Evolutionary conservation across 2,329 filamentous ascomycete genomes (phyloP), one percentile per base, ranked within the genome.

Genomic region (Furcasterigmium furcatum): DNA sequence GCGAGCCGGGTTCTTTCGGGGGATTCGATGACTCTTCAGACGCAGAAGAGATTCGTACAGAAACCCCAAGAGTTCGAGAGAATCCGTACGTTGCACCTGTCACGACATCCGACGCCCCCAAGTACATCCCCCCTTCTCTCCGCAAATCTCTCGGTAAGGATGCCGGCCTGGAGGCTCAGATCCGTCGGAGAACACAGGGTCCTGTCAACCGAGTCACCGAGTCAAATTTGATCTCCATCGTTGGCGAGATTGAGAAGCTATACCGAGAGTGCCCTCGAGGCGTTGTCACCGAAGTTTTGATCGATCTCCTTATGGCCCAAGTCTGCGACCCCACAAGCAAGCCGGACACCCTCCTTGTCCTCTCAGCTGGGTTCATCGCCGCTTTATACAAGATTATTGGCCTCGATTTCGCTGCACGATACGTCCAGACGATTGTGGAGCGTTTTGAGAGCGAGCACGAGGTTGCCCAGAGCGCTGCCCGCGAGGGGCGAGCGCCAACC

Each of bases 191-290:
- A 58, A 76, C 89, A 0, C 91, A 97, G 62, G 92, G 94, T 59
- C 77, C 94, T 16, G 78, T 99, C 60, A 99, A 99, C 65, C 86
- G 92, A 60, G 75, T 99, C 25, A 96, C 94, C 0, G 92, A 97
- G 60, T 84, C 90, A 30, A 97, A 94, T 56, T 74, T 99, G 51
- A 66, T 95, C 6, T 87, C 88, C 2, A 95, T 97, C 44, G 71
- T 96, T 4, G 79, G 80, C 36, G 87, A 95, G 16, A 76, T 96
- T 25, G 90, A 95, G 59, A 82, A 85, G 49, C 71, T 97, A 2
- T 99, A 97, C 61, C 80, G 85, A 45, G 83, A 85, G 35, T 83
- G 95, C 55, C 85, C 94, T 1, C 83, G 94, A n/a, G 89, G 94
- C 50, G 84, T 91, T 57, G 90, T 96, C 38, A 96, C 90, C 1